These are phyloP conservation scores for Daldinia bambusicola DNA, from an alignment of 495 filamentous ascomycete species.

Conservation along the genomic window DNA sequence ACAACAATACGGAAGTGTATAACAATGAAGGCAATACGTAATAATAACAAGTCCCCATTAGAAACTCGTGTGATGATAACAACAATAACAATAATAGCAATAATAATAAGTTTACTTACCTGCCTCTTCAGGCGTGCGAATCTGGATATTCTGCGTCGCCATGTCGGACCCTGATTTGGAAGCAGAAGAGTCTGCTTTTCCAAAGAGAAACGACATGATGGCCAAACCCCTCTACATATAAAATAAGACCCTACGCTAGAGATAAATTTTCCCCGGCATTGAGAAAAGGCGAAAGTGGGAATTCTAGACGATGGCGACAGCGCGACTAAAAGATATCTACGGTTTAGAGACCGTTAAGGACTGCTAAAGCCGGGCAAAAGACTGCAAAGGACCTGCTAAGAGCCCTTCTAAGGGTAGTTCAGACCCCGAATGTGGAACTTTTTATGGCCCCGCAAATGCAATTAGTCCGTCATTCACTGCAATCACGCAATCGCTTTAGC, in stretches of 20 bases:
- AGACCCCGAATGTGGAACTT: conserved; percentile 42
- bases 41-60: conserved; percentile 5
- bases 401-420: conserved; percentile 21
- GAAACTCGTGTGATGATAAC: not conserved
- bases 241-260: conserved; percentile 23
- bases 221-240: conserved; percentile 35
- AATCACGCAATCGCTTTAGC: conserved; percentile 50
- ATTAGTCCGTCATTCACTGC: conserved; percentile 41
- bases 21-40: not conserved
- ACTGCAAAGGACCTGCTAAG: too few species aligned
- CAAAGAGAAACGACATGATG: conserved; percentile 51
- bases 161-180: conserved; percentile 44
- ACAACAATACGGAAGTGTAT: not conserved
- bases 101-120: conserved; percentile 38
- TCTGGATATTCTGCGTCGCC: conserved; percentile 46
- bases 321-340: conserved; percentile 22
- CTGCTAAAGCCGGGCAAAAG: too few species aligned
- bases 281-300: conserved; percentile 34
- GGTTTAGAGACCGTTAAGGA: too few species aligned
- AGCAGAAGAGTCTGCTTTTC: conserved; percentile 49
- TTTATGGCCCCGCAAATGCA: conserved; percentile 41
- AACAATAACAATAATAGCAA: not conserved
- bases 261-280: conserved; percentile 37
- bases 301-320: conserved; percentile 39
- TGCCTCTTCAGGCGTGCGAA: conserved; percentile 50